Evolutionary conservation across 352 stramenopile species (phyloP).

Genomic region (Pythium aquatile): DNA sequence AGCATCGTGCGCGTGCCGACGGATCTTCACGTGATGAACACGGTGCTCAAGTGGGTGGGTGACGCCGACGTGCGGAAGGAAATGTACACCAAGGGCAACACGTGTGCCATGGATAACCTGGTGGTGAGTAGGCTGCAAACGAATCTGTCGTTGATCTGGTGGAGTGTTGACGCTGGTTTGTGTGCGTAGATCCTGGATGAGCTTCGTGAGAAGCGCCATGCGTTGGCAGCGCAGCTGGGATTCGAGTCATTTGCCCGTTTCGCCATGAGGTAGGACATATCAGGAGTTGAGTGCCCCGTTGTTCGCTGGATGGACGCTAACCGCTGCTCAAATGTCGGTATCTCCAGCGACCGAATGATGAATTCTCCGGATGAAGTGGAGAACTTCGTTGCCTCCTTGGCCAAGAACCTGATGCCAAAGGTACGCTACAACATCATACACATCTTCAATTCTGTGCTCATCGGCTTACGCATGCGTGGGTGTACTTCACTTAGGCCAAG

Average conservation of each 20-base stretch:
- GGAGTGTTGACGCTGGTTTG: not conserved
- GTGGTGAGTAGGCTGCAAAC: constrained; percentile 21
- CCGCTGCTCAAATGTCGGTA: no score
- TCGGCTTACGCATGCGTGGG: not conserved
- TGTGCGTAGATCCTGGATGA: constrained; percentile 76
- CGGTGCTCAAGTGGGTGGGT: constrained; percentile 89
- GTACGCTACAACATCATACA: constrained; percentile 26
- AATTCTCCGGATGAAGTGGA: constrained; percentile 62
- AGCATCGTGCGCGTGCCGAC: constrained; percentile 69
- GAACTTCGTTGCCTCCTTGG: constrained; percentile 61
- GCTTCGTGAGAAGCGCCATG: constrained; percentile 83
- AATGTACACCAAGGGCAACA: constrained; percentile 90
- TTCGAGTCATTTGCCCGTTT: constrained; percentile 91
- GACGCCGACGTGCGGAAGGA: constrained; percentile 76
- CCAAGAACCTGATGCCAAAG: constrained; percentile 69
- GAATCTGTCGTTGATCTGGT: not conserved
- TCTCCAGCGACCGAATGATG: constrained; percentile 83
- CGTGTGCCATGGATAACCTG: constrained; percentile 74
- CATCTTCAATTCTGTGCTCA: not conserved
- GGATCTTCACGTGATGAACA: constrained; percentile 89
- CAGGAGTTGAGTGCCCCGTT: not conserved
- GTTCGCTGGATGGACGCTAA: no score
- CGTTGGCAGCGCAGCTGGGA: constrained; percentile 84
- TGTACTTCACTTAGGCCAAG: constrained; percentile 32
- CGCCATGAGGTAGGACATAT: constrained; percentile 77